These are phyloP conservation scores for Fistulinella prunicolor DNA, from an alignment of 768 basidiomycete species.

Conservation along the genomic window DNA sequence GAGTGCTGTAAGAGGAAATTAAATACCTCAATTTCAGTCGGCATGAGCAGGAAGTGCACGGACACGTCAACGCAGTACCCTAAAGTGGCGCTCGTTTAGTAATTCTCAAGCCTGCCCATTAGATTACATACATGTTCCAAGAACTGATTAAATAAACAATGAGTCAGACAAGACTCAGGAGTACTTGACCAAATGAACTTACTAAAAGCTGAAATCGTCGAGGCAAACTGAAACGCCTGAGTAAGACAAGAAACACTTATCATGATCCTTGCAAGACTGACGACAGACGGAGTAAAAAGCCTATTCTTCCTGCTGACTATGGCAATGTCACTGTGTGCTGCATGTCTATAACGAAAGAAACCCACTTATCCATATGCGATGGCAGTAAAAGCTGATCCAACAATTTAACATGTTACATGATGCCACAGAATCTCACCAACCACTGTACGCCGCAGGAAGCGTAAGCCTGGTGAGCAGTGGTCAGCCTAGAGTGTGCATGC, in stretches of 20 bases:
- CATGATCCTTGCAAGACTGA: conserved; percentile 1
- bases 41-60: not conserved
- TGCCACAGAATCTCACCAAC: not conserved
- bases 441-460: conserved; percentile 1
- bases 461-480: not conserved
- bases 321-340: not conserved
- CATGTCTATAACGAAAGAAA: not conserved
- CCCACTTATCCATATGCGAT: conserved; percentile 16
- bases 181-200: not conserved
- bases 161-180: not conserved
- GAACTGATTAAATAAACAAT: not conserved
- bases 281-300: conserved; percentile 4
- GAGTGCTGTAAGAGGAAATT: not conserved
- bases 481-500: not conserved
- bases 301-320: conserved; percentile 19
- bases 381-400: conserved; percentile 15
- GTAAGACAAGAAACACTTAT: not conserved
- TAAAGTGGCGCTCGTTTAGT: not conserved
- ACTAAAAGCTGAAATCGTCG: not conserved
- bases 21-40: not conserved
- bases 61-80: conserved; percentile 5
- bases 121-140: conserved; percentile 9
- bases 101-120: no score
- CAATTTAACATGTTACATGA: not conserved
- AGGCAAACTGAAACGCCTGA: conserved; percentile 1